A percentile compares a stretch with the other conserved stretches of the same genome.
Conservation (phyloP, 805 yeast species). For the Starmerella stigmatis region DNA sequence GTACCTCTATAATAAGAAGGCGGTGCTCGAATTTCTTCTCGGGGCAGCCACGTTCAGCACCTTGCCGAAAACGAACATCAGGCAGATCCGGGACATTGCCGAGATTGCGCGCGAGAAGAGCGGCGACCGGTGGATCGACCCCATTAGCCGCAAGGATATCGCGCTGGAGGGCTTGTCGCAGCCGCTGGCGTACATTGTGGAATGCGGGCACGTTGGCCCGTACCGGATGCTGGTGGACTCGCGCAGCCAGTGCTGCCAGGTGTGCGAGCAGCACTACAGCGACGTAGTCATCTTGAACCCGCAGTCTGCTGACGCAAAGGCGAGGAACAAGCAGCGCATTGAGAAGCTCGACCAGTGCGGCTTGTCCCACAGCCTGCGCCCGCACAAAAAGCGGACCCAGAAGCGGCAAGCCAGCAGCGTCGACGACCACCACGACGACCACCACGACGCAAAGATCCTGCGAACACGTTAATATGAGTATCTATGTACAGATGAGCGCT, state of each 20-base stretch:
- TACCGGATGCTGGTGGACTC: slow-evolving; percentile 17
- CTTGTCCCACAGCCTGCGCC: slow-evolving; percentile 33
- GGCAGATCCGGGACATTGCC: slow-evolving; percentile 37
- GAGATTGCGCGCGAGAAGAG: slow-evolving; percentile 31
- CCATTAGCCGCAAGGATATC: slow-evolving; percentile 32
- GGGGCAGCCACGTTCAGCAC: slow-evolving; percentile 27
- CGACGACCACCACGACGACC: not conserved
- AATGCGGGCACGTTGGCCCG: slow-evolving; percentile 30
- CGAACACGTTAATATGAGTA: not conserved
- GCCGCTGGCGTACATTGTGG: slow-evolving; percentile 37
- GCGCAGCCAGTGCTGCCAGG: slow-evolving; percentile 23
- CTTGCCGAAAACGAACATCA: slow-evolving; percentile 31
- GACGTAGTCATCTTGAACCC: slow-evolving; percentile 34
- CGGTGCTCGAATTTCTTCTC: slow-evolving; percentile 48
- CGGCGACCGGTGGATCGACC: slow-evolving; percentile 32
- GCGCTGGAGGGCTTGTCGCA: slow-evolving; percentile 29
- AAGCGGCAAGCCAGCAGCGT: too few species aligned
- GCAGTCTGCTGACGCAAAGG: slow-evolving; percentile 26
- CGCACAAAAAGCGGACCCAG: slow-evolving; percentile 2
- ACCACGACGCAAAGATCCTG: not conserved
- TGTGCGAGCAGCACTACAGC: slow-evolving; percentile 31
- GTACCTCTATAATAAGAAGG: slow-evolving; percentile 50
- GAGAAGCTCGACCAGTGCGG: slow-evolving; percentile 24
- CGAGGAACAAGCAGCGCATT: slow-evolving; percentile 25
- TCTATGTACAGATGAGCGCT: not conserved